These are phyloP conservation scores for Fusarium papillatum DNA, from an alignment of 2,329 filamentous ascomycete genomes.

Conservation along the genomic window DNA sequence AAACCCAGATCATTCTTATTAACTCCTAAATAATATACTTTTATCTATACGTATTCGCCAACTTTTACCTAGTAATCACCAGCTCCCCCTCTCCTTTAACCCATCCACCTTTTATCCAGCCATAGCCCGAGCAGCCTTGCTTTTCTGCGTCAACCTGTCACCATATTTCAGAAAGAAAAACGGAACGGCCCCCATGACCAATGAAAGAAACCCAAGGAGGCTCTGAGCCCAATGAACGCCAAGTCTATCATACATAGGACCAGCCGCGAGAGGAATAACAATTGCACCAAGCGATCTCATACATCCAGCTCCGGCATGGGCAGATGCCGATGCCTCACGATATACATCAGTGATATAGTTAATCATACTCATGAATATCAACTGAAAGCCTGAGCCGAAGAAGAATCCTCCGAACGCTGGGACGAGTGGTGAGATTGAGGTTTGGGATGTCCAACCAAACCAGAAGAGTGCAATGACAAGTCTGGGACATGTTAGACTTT, in stretches of 20 bases:
- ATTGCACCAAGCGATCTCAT: slow-evolving; percentile 50
- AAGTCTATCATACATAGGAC: slow-evolving; percentile 48
- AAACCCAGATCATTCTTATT: too few species aligned
- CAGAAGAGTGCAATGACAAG: slow-evolving; percentile 70
- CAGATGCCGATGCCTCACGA: slow-evolving; percentile 49
- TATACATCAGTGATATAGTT: slow-evolving; percentile 53
- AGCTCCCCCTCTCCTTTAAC: too few species aligned
- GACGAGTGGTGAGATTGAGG: slow-evolving; percentile 47
- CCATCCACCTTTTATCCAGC: not conserved
- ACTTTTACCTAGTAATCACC: not conserved
- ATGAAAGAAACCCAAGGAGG: slow-evolving; percentile 47
- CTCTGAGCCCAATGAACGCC: slow-evolving; percentile 53
- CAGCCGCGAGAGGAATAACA: slow-evolving; percentile 48
- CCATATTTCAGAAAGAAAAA: slow-evolving; percentile 50
- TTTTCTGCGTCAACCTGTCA: slow-evolving; percentile 44
- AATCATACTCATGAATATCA: slow-evolving; percentile 52
- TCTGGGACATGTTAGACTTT: slow-evolving; percentile 44
- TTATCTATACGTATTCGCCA: not conserved
- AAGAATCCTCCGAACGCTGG: slow-evolving; percentile 58
- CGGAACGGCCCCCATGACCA: slow-evolving; percentile 48
- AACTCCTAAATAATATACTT: too few species aligned
- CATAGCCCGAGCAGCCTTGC: slow-evolving; percentile 36
- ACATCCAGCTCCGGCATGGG: slow-evolving; percentile 49
- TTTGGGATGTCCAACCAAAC: slow-evolving; percentile 70
- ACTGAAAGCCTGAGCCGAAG: slow-evolving; percentile 53